These are phyloP conservation scores for Daldinia loculata DNA, from an alignment of 495 filamentous ascomycete genomes.

Conservation along the genomic window DNA sequence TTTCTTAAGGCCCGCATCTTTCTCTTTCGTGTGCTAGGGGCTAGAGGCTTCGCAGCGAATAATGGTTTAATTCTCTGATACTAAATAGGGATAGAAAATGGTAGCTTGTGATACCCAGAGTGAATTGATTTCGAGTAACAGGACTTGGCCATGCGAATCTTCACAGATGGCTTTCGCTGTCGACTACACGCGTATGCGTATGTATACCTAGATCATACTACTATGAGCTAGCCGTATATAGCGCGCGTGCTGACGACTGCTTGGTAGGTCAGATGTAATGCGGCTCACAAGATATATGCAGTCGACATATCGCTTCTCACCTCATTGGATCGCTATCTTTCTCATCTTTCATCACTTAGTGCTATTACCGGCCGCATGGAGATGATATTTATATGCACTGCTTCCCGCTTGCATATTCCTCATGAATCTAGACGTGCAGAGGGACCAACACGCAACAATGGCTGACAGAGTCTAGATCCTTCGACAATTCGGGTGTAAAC, in stretches of 20 bases:
- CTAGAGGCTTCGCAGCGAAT: neutral
- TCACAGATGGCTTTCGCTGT: neutral
- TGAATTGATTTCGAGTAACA: neutral
- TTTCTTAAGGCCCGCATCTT: neutral
- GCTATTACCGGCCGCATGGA: neutral
- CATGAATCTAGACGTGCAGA: too few species aligned
- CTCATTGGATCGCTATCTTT: neutral
- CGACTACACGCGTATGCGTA: neutral
- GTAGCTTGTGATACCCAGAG: slow-evolving; percentile 28
- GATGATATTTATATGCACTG: neutral
- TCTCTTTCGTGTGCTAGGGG: neutral
- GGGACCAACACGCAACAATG: too few species aligned
- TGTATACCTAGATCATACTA: neutral
- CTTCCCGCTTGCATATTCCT: too few species aligned
- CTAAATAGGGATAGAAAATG: slow-evolving; percentile 8
- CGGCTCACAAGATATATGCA: too few species aligned
- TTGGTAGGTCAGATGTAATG: neutral
- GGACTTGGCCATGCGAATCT: neutral
- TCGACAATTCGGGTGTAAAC: neutral
- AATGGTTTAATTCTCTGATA: neutral
- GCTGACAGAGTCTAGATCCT: too few species aligned
- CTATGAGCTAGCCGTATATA: neutral
- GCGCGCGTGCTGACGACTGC: neutral
- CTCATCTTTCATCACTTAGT: neutral
- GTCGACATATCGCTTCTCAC: too few species aligned